These are phyloP conservation scores for Xylaria telfairii DNA, from an alignment of 495 filamentous ascomycete species.

Conservation along the genomic window DNA sequence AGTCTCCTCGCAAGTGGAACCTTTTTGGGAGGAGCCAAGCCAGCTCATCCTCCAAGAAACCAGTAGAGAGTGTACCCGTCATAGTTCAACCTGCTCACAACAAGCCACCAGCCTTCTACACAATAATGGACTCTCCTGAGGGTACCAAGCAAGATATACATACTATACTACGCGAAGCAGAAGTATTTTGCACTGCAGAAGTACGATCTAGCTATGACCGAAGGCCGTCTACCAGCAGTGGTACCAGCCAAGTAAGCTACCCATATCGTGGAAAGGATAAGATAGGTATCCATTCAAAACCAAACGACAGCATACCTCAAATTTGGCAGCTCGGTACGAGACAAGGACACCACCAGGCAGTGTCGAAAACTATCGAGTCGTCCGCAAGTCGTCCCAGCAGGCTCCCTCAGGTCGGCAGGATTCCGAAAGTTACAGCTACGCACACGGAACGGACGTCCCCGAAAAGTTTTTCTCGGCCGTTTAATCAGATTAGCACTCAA, in stretches of 20 bases:
- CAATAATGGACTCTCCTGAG: constrained; percentile 75
- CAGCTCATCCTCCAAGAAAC: constrained; percentile 42
- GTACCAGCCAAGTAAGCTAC: constrained; percentile 26
- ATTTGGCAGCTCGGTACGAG: constrained; percentile 11
- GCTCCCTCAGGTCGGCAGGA: constrained; percentile 85
- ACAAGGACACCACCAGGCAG: constrained; percentile 2
- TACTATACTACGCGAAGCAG: constrained; percentile 68
- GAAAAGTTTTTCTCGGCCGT: constrained; percentile 87
- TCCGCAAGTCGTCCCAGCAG: constrained; percentile 47
- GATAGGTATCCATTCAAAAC: background rate
- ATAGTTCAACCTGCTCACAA: constrained; percentile 48
- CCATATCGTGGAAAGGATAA: background rate
- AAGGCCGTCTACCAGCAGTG: constrained; percentile 29
- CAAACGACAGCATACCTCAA: background rate
- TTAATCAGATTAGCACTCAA: constrained; percentile 53
- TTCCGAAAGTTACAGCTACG: constrained; percentile 84
- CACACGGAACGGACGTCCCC: constrained; percentile 72
- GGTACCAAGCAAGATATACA: constrained; percentile 59
- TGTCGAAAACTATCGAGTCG: constrained; percentile 13
- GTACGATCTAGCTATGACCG: constrained; percentile 7
- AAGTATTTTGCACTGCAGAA: constrained; percentile 35
- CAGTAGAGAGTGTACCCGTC: constrained; percentile 47
- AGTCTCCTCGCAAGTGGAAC: constrained; percentile 76
- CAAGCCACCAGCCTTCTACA: constrained; percentile 75
- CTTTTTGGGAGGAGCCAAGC: constrained; percentile 75